Evolutionary conservation across 2,329 filamentous ascomycete genomes (phyloP).

Genomic region (Chrysosphaeria jannelii): DNA sequence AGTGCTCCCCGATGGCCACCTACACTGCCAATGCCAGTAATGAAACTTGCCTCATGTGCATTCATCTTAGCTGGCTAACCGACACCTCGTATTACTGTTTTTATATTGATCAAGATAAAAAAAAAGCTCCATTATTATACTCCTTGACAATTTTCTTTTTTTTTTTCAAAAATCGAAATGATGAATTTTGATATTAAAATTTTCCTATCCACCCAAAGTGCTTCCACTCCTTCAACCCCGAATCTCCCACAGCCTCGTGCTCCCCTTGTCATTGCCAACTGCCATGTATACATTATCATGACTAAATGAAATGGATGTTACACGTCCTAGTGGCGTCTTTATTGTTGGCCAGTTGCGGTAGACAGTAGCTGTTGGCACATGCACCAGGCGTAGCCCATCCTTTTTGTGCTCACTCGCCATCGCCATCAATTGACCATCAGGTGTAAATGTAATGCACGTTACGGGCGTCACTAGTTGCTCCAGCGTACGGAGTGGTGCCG

Average conservation of each 20-base stretch:
- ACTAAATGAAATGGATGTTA: slow-evolving; percentile 44
- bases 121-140: too few relatives aligned
- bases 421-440: slow-evolving; percentile 67
- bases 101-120: too few relatives aligned
- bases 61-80: too few relatives aligned
- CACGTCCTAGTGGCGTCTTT: slow-evolving; percentile 60
- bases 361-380: slow-evolving; percentile 74
- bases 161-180: not conserved
- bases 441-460: slow-evolving; percentile 50
- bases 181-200: not conserved
- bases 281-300: slow-evolving; percentile 39
- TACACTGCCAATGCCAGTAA: too few relatives aligned
- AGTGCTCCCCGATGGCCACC: too few relatives aligned
- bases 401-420: slow-evolving; percentile 71
- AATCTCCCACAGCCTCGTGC: slow-evolving; percentile 78
- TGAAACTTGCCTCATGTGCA: too few relatives aligned
- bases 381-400: slow-evolving; percentile 63
- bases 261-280: slow-evolving; percentile 68
- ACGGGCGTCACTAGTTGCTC: slow-evolving; percentile 73
- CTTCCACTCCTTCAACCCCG: too few relatives aligned
- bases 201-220: not conserved
- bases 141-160: not conserved
- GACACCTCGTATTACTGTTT: too few relatives aligned
- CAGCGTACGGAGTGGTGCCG: slow-evolving; percentile 40
- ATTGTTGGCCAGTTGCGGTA: slow-evolving; percentile 93